phyloP scores from a whole-genome alignment of 257 asterid genomes.

The Rehmannia glutinosa region DNA sequence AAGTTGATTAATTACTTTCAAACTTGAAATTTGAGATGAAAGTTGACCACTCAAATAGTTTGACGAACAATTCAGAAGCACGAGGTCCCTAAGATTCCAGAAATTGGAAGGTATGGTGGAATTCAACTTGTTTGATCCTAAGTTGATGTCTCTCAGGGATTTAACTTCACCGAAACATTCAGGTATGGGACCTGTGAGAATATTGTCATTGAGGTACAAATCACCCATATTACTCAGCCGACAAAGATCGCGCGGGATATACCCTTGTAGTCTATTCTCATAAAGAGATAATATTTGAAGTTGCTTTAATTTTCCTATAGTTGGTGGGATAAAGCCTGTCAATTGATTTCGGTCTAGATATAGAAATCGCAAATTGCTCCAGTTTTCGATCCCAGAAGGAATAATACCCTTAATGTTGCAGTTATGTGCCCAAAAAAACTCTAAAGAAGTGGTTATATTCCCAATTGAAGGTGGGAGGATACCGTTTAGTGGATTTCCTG shows the following conservation, averaged over 20 bases:
- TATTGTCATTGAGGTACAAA: neutral
- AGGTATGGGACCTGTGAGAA: neutral
- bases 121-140: too few relatives aligned
- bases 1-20: too few relatives aligned
- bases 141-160: neutral
- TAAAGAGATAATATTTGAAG: neutral
- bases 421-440: neutral
- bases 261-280: neutral
- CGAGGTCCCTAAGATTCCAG: too few relatives aligned
- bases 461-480: neutral
- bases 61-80: too few relatives aligned
- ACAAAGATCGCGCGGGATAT: neutral
- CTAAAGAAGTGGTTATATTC: neutral
- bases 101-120: too few relatives aligned
- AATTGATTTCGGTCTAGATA: neutral
- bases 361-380: neutral
- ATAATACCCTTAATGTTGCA: neutral
- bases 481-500: neutral
- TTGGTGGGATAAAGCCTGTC: neutral
- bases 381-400: neutral
- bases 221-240: neutral
- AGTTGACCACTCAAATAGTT: too few relatives aligned
- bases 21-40: too few relatives aligned
- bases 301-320: neutral
- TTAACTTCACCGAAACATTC: neutral